phyloP scores from a whole-genome alignment of 2,329 filamentous ascomycete genomes.

The Podosphaera fusca region DNA sequence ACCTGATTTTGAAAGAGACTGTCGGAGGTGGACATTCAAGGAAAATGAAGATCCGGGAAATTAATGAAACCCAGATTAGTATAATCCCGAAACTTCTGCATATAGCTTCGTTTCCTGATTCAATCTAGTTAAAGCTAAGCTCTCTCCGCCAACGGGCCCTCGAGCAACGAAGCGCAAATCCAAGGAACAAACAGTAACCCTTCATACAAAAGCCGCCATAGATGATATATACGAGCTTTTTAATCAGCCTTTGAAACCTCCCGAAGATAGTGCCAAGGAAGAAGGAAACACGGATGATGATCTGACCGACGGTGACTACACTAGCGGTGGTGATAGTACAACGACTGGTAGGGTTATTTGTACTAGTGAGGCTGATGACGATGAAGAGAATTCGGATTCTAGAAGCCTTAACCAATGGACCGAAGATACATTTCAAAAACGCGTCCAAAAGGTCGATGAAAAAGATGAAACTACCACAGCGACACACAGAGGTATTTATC shows the following conservation, averaged over 20 bases:
- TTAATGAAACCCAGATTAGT: constrained; percentile 87
- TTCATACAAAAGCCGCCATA: constrained; percentile 84
- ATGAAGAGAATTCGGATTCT: constrained; percentile 30
- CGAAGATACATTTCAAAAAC: constrained; percentile 55
- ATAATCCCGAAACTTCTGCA: constrained; percentile 18
- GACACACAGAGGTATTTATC: constrained; percentile 21
- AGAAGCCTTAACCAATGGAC: constrained; percentile 67
- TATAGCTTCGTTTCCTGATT: constrained; percentile 11
- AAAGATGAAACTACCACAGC: constrained; percentile 19
- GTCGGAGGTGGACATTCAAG: constrained; percentile 27
- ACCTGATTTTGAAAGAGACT: constrained; percentile 27
- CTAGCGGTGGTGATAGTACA: constrained; percentile 67
- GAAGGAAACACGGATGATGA: constrained; percentile 27
- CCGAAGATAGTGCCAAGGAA: constrained; percentile 17
- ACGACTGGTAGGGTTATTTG: constrained; percentile 48
- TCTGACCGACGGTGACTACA: constrained; percentile 49
- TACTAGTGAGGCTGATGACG: constrained; percentile 41
- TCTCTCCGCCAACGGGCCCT: constrained; percentile 68
- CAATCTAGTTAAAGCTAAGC: constrained; percentile 60
- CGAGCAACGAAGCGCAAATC: constrained; percentile 53
- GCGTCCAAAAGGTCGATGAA: constrained; percentile 30
- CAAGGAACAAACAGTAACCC: constrained; percentile 85
- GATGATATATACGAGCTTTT: constrained; percentile 97
- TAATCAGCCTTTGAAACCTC: constrained; percentile 48
- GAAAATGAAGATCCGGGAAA: constrained; percentile 62